Evolutionary conservation across 2,329 filamentous ascomycete genomes (phyloP).

Genomic region (Aspergillus piperis): DNA sequence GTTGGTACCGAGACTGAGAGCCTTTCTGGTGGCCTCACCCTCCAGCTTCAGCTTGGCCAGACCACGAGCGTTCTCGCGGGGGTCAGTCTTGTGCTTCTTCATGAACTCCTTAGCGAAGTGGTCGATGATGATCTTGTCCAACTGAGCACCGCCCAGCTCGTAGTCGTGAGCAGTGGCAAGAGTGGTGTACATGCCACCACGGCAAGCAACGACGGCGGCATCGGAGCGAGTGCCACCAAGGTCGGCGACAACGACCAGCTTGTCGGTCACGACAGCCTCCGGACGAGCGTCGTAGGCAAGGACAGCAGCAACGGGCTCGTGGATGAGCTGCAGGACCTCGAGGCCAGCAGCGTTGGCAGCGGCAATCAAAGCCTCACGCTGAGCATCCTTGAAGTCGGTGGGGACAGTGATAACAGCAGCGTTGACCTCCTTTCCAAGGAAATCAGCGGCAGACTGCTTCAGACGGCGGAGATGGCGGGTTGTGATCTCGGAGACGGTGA

Average conservation of each 20-base stretch:
- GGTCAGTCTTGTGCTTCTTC: conserved; percentile 93
- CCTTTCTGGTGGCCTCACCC: conserved; percentile 87
- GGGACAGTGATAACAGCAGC: conserved; percentile 94
- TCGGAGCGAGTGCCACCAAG: conserved; percentile 91
- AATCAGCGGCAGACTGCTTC: conserved; percentile 81
- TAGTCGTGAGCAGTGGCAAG: conserved; percentile 94
- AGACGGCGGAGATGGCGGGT: conserved; percentile 83
- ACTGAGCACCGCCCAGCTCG: conserved; percentile 79
- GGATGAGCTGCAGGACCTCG: conserved; percentile 89
- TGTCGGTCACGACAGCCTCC: conserved; percentile 74
- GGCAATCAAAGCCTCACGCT: conserved; percentile 76
- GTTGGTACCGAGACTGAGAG: conserved; percentile 82
- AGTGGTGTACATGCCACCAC: conserved; percentile 94
- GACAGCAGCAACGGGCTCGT: conserved; percentile 84
- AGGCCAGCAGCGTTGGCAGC: conserved; percentile 79
- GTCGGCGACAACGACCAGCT: conserved; percentile 87
- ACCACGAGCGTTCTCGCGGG: conserved; percentile 75
- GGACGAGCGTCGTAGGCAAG: conserved; percentile 88
- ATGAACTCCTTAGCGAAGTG: conserved; percentile 98
- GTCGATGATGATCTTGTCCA: conserved; percentile 91
- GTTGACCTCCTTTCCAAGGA: conserved; percentile 87
- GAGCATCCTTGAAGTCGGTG: conserved; percentile 86
- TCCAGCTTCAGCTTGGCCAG: conserved; percentile 92
- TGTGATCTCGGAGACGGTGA: conserved; percentile 78
- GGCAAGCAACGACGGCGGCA: conserved; percentile 83